Conservation (phyloP, 805 yeast genomes). For the Candida loeiensis region DNA sequence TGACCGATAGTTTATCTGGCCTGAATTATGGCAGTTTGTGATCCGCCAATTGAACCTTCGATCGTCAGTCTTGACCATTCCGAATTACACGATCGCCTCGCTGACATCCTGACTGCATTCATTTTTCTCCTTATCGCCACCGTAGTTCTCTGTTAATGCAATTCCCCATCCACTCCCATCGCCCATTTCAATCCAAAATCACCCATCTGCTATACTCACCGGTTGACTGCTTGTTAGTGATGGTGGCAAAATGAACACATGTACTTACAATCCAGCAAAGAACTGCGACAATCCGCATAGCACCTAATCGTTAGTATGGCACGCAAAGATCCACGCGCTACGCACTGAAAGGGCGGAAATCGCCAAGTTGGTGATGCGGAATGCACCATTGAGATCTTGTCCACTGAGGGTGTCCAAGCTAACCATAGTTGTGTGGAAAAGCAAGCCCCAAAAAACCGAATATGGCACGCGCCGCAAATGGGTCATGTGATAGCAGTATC, state of each 20-base stretch:
- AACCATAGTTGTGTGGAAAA: constrained; percentile 22
- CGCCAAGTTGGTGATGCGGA: constrained; percentile 49
- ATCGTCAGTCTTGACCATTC: too few species aligned
- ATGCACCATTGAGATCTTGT: constrained; percentile 43
- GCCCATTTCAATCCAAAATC: neutral
- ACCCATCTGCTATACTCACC: neutral
- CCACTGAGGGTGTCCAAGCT: constrained; percentile 43
- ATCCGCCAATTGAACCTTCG: too few species aligned
- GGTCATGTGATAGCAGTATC: neutral
- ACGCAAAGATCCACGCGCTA: neutral
- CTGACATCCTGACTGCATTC: too few species aligned
- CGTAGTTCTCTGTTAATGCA: neutral
- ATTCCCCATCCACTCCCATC: neutral
- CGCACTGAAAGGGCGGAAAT: constrained; percentile 53
- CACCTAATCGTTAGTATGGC: constrained; percentile 27
- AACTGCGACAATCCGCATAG: constrained; percentile 49
- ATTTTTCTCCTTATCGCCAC: too few species aligned
- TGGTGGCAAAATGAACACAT: neutral
- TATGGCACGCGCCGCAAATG: neutral
- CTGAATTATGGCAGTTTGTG: too few species aligned
- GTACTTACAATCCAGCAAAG: constrained; percentile 46
- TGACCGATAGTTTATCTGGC: too few species aligned
- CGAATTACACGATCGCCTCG: too few species aligned
- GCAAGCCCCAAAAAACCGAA: neutral
- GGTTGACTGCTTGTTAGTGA: constrained; percentile 8